Base-by-base conservation (phyloP, 1,139 yeast species). In the Sugiyamaella sp. region DNA sequence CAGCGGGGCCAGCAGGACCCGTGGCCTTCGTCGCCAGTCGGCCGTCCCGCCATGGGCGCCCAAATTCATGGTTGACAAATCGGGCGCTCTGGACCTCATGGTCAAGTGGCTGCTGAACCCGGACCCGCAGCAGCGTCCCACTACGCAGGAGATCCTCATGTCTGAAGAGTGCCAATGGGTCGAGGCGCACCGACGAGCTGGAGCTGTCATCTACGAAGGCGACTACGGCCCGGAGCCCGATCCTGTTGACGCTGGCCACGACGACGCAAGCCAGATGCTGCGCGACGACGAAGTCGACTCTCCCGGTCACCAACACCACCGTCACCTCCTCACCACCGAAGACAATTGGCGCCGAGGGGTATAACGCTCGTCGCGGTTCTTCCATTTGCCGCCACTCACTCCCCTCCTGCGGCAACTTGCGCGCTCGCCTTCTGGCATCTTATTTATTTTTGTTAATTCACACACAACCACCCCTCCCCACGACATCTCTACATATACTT, bases 151-250 rank as follows among this genome's bases (percentile, higher is more conserved):
- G 58, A 77, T 93, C 29, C 73, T 93, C 56, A 80, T 77, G 56
- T 77, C 85, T 63, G 81, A 80, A 49, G 97, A 93, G 68, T 84
- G 95, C 60, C 78, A 80, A 49, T 80, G 85, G 58, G 93, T 93
- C 43, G 97, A 91, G 62, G 74, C 79, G 59, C 80, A 95, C 59
- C 79, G 98, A 53, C 87, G 88, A 67, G 91, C 97, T 2, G 99
- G 99, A 1, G 97, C 98, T 1, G 88, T 93, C 1, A 88, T 93
- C 60, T 95, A 86, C 64, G 99, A 93, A 72, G 99, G 98, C 37
- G 98, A 93, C 63, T 91, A 81, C 69, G 99, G 99, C 0, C 97
- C 98, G 6, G 74, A 76, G 57, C 84, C 85, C 2, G 76, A 60
- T 16, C 53, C 51, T 10, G 46, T 38, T 25, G 55, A 47, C n/a